Conservation (phyloP, 129 eudicot species). For the Flaveria bidentis region DNA sequence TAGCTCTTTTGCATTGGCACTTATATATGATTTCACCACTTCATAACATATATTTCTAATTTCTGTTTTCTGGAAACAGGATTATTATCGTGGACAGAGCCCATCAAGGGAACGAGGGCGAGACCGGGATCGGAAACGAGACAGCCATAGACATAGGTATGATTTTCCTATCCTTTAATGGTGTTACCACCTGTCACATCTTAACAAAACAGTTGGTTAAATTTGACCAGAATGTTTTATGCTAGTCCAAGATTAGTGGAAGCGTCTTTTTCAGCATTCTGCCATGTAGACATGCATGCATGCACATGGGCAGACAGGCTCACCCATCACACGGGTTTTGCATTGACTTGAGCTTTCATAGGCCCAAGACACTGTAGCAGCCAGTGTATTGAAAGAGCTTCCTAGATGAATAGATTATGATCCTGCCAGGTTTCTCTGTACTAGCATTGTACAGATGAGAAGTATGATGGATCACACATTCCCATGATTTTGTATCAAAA, state of each 20-base stretch:
- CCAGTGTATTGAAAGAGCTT: conserved; percentile 57
- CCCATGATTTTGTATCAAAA: neutral
- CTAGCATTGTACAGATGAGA: conserved; percentile 99
- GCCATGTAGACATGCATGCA: conserved; percentile 4
- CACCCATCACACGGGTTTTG: conserved; percentile 30
- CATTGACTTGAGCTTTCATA: conserved; percentile 30
- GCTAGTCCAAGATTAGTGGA: conserved; percentile 37
- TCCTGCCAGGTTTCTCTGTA: conserved; percentile 99
- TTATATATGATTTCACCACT: conserved; percentile 5
- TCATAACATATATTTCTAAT: neutral
- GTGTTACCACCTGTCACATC: neutral
- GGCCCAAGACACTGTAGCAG: conserved; percentile 42
- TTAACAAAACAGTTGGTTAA: neutral
- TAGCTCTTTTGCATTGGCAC: neutral
- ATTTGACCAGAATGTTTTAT: conserved; percentile 1
- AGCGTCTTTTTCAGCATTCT: conserved; percentile 39
- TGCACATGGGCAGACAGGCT: conserved; percentile 32
- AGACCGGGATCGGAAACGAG: conserved; percentile 72
- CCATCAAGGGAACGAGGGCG: conserved; percentile 85
- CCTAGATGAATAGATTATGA: conserved; percentile 62
- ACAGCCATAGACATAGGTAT: conserved; percentile 91
- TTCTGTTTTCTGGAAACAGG: conserved; percentile 40
- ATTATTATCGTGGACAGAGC: conserved; percentile 69
- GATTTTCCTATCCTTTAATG: neutral
- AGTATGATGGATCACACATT: conserved; percentile 90